Evolutionary conservation across 1,284 basidiomycete species (phyloP).

Genomic region (Fomitiporia mediterranea): DNA sequence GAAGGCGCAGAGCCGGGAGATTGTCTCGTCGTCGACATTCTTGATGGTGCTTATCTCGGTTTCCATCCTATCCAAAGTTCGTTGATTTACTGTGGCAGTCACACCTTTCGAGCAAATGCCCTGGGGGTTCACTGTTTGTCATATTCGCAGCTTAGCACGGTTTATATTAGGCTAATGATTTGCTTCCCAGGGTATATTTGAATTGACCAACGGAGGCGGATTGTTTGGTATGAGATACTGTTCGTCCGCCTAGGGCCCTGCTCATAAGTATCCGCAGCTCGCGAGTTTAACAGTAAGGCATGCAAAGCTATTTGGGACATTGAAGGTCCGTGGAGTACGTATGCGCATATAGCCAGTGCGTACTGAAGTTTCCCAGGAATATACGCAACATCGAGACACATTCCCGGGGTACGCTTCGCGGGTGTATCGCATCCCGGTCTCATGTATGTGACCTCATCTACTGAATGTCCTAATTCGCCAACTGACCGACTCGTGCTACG

Average conservation of each 20-base stretch:
- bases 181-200: conserved; percentile 57
- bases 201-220: conserved; percentile 71
- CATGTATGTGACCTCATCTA: conserved; percentile 31
- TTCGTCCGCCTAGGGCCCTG: not conserved
- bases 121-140: conserved; percentile 69
- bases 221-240: conserved; percentile 62
- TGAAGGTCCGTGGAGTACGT: conserved; percentile 38
- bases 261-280: conserved; percentile 35
- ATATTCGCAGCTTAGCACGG: conserved; percentile 2
- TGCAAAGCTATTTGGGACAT: conserved; percentile 82
- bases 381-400: conserved; percentile 67
- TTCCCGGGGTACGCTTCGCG: conserved; percentile 76
- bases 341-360: conserved; percentile 5
- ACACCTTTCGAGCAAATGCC: conserved; percentile 72
- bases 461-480: not conserved
- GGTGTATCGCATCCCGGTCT: conserved; percentile 75
- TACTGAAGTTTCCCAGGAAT: conserved; percentile 37
- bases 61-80: not conserved
- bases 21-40: conserved; percentile 67
- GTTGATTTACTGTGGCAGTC: conserved; percentile 35
- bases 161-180: conserved; percentile 11
- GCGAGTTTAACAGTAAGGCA: conserved; percentile 65
- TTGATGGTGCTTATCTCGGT: conserved; percentile 46
- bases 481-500: not conserved
- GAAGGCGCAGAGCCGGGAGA: conserved; percentile 77